Percentiles rank a stretch among this genome's conserved stretches.
Evolutionary conservation across 2,329 filamentous ascomycete genomes (phyloP).

Genomic region (Basipetospora sp.): DNA sequence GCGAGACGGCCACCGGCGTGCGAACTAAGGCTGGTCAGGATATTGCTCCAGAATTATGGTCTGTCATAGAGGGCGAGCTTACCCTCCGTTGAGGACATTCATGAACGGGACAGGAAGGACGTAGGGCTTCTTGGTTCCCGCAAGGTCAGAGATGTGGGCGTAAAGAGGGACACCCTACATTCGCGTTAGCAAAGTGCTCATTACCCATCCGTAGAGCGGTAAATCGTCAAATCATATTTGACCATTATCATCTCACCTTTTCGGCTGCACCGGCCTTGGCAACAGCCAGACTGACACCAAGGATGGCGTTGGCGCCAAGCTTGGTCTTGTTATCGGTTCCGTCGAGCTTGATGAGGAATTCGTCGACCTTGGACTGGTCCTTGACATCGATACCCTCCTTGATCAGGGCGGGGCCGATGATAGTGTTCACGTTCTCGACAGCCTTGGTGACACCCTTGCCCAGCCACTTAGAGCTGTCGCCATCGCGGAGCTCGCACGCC

Average conservation of each 20-base stretch:
- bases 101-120: constrained; percentile 84
- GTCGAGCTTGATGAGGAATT: constrained; percentile 74
- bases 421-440: constrained; percentile 69
- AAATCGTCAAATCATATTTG: background rate
- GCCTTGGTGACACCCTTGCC: constrained; percentile 82
- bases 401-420: constrained; percentile 69
- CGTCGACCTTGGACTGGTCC: constrained; percentile 71
- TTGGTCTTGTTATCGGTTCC: constrained; percentile 77
- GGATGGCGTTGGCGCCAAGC: constrained; percentile 76
- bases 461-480: constrained; percentile 72
- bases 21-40: constrained; percentile 40
- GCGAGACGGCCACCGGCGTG: constrained; percentile 92
- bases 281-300: constrained; percentile 70
- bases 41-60: background rate
- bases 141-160: constrained; percentile 73
- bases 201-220: too few species aligned
- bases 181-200: constrained; percentile 2
- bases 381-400: constrained; percentile 72
- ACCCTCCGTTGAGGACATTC: constrained; percentile 77
- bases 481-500: constrained; percentile 80
- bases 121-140: constrained; percentile 81
- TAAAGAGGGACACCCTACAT: constrained; percentile 63
- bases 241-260: constrained; percentile 38
- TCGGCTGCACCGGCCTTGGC: constrained; percentile 81
- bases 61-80: too few species aligned